A percentile compares a stretch with the other conserved stretches of the same genome.
Conservation (phyloP, 169 alveolate genomes). For the Eimeria praecox region DNA sequence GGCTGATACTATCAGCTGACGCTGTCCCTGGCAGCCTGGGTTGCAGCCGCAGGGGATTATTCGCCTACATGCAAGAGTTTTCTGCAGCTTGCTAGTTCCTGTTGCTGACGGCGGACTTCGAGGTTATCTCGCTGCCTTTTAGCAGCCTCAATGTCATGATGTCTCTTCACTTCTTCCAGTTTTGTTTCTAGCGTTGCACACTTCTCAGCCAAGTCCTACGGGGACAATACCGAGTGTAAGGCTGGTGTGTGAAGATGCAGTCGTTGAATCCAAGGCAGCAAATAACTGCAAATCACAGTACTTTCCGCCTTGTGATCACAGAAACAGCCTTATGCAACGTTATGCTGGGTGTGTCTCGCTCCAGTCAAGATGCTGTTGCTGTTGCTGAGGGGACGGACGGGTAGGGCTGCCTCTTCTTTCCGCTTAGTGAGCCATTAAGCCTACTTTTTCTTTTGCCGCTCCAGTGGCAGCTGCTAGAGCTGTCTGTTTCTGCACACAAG, state of each 20-base stretch:
- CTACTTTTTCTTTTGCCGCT: conserved; percentile 50
- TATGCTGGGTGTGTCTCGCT: not conserved
- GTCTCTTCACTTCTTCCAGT: not conserved
- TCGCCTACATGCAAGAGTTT: conserved; percentile 21
- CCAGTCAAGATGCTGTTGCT: not conserved
- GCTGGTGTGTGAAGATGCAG: not conserved
- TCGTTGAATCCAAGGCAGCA: not conserved
- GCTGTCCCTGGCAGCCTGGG: not conserved
- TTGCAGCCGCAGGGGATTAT: not conserved
- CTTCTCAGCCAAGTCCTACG: conserved; percentile 62
- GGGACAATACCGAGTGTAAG: not conserved
- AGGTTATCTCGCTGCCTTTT: conserved; percentile 24
- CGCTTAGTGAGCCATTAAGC: not conserved
- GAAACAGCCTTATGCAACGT: not conserved
- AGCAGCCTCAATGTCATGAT: conserved; percentile 45
- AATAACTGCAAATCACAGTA: not conserved
- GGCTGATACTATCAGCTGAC: not conserved
- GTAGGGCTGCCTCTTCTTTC: not conserved
- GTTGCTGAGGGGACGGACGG: not conserved
- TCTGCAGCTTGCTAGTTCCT: conserved; percentile 50
- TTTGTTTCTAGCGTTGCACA: conserved; percentile 32
- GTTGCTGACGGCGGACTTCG: conserved; percentile 58
- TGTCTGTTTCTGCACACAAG: conserved; percentile 45
- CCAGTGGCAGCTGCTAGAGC: conserved; percentile 31
- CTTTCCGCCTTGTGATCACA: not conserved